Evolutionary conservation across 169 alveolate species (phyloP), one percentile per base, ranked within the genome.

Genomic region (Eimeria falciformis): DNA sequence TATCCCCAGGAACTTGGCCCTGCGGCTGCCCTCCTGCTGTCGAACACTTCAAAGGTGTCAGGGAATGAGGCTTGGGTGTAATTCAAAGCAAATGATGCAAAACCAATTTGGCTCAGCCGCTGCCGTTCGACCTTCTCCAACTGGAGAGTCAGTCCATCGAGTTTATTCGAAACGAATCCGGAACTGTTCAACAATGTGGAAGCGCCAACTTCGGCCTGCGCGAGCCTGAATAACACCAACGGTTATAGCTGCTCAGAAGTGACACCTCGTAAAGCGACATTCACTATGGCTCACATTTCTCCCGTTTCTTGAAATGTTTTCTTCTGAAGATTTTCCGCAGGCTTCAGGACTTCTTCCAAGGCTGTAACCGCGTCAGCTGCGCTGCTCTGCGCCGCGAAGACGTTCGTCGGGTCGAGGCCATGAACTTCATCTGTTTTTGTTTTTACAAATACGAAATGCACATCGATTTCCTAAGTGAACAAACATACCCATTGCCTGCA

Each of bases 1-100:
- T 93, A 94, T n/a, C 96, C 96, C 96, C 96, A 94, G 92, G 66
- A 81, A 84, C 96, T 94, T n/a, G 95, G 95, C 0, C 95, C 95
- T 33, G 71, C 68, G 43, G 86, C 82, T 4, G 95, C 81, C 45
- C 95, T 82, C 21, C 73, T 75, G 81, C 84, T 91, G 77, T 94
- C 96, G 65, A 65, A 56, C 9, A 93, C 94, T 11, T 77, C 94
- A 69, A 94, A 94, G 47, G 89, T 66, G 5, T 93, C 90, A 18
- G 86, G 91, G 78, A 94, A 94, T 9, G 95, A 75, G 92, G 81
- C 83, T 47, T 78, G 33, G 25, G 85, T 58, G 62, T 84, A 90
- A 23, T 94, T 66, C 21, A 94, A 62, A 17, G n/a, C 65, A 75
- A 94, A 93, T 17, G 95, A 93, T 12, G 81, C 84, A 91, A 93